Base-by-base conservation (phyloP, 305 asterid species). In the Salvia sclarea region DNA sequence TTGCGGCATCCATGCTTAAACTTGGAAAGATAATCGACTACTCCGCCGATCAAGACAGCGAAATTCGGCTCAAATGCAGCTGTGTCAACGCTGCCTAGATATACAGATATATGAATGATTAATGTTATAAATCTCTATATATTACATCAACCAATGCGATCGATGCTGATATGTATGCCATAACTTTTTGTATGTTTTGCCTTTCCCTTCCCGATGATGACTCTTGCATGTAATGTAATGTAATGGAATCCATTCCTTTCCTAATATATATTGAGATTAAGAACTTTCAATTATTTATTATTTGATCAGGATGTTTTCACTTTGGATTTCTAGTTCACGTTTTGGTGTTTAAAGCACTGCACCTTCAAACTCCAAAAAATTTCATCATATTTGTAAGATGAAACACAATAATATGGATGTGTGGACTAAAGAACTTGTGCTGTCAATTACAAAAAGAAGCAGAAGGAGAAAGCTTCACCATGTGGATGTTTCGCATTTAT, bases 1-100 rank as follows among this genome's bases (percentile, higher is more conserved):
- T 88, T 49, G 85, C 90, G 1, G 91, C 87, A 0, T 82, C 97
- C 0, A 91, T 91, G 97, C 68, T 86, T 35, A 91, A 88, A 38
- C 90, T 91, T 33, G 95, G 92, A 2, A 86, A 79, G 21, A 80
- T 86, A 78, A 87, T 78, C 61, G 88, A 87, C 35, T 73, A 77
- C 54, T 54, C 22, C 0, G 70, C 68, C 1, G 80, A 68, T 8
- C 83, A 77, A 28, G 76, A 71, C 47, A 87, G 84, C n/a, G 97
- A 90, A 66, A 61, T 90, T 13, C 81, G 94, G 69, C 74, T 66
- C 69, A 76, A 71, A 11, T 90, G 97, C 78, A 80, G 69, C 66
- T 12, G 14, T 5, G 75, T 88, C 77, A 88, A 90, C 30, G 30
- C 30, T 62, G 72, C 61, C 18, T 70, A 37, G 40, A 35, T 35